Evolutionary conservation across 1,284 basidiomycete genomes (phyloP).

Genomic region (Megacollybia platyphylla): DNA sequence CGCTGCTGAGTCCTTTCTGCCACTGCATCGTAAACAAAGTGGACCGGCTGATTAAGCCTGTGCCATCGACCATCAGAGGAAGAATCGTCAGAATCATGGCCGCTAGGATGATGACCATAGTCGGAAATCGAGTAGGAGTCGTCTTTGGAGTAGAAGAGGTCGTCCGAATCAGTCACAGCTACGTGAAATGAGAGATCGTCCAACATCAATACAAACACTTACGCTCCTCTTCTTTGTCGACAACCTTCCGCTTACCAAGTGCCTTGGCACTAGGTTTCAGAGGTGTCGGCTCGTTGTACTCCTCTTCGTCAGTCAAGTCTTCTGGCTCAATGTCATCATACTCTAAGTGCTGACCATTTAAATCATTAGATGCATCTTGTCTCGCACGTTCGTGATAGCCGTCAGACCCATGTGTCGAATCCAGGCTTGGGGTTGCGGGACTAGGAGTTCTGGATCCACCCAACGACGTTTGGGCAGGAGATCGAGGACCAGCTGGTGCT

Average conservation of each 20-base stretch:
- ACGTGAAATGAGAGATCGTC: not conserved
- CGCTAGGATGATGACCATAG: not conserved
- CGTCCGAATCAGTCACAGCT: not conserved
- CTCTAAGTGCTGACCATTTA: not conserved
- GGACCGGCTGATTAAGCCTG: slow-evolving; percentile 22
- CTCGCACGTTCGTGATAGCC: slow-evolving; percentile 11
- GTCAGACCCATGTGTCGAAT: not conserved
- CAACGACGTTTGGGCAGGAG: not conserved
- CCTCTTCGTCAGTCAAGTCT: slow-evolving; percentile 16
- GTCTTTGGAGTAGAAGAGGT: not conserved
- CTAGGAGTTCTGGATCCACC: not conserved
- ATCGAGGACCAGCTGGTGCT: slow-evolving; percentile 1
- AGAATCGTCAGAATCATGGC: slow-evolving; percentile 3
- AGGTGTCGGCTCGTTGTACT: slow-evolving; percentile 15
- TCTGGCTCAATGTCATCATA: not conserved
- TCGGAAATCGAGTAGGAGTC: not conserved
- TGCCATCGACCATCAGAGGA: slow-evolving; percentile 2
- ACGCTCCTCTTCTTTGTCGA: slow-evolving; percentile 37
- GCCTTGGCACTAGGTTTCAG: slow-evolving; percentile 62
- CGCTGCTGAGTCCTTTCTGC: slow-evolving; percentile 61
- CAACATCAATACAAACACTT: slow-evolving; percentile 11
- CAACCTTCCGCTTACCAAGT: slow-evolving; percentile 63
- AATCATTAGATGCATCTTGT: not conserved
- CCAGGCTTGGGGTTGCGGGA: not conserved
- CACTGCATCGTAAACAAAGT: slow-evolving; percentile 74